These are phyloP conservation scores for Ambrosiella cleistominuta DNA, from an alignment of 2,329 filamentous ascomycete genomes.

Conservation along the genomic window DNA sequence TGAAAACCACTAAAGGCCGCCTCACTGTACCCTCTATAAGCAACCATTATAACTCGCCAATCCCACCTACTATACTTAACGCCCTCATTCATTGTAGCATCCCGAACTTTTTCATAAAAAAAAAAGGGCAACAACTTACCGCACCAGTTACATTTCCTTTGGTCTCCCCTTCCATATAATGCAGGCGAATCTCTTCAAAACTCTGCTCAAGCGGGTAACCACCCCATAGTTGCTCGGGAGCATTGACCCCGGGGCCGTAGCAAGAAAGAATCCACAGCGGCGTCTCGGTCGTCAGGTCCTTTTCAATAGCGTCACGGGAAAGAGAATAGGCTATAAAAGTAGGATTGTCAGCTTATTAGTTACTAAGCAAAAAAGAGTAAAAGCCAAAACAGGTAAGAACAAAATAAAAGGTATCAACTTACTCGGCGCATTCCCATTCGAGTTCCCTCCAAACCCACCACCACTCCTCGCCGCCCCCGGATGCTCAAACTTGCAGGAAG, in stretches of 20 bases:
- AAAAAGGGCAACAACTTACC: slow-evolving; percentile 21
- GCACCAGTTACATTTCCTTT: slow-evolving; percentile 40
- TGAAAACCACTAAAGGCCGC: too few relatives aligned
- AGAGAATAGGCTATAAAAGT: slow-evolving; percentile 30
- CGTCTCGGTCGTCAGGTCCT: slow-evolving; percentile 51
- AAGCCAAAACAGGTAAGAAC: neutral
- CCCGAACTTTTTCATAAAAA: neutral
- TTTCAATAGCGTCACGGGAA: slow-evolving; percentile 39
- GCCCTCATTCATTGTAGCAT: neutral
- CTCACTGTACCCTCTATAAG: too few relatives aligned
- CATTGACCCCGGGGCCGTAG: slow-evolving; percentile 62
- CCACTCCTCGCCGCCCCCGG: slow-evolving; percentile 19
- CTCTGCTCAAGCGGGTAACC: slow-evolving; percentile 66
- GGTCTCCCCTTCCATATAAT: slow-evolving; percentile 45
- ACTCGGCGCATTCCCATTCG: neutral
- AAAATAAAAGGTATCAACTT: neutral
- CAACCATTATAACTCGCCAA: too few relatives aligned
- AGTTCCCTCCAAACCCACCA: slow-evolving; percentile 13
- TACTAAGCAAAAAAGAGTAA: neutral
- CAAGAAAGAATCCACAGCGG: slow-evolving; percentile 76
- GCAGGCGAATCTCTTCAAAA: slow-evolving; percentile 68
- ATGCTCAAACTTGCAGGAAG: slow-evolving; percentile 35
- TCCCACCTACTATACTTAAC: too few relatives aligned
- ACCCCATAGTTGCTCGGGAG: slow-evolving; percentile 70
- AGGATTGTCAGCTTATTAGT: neutral